Evolutionary conservation across 2,329 filamentous ascomycete species (phyloP).

Genomic region (Sclerotinia trifoliorum): DNA sequence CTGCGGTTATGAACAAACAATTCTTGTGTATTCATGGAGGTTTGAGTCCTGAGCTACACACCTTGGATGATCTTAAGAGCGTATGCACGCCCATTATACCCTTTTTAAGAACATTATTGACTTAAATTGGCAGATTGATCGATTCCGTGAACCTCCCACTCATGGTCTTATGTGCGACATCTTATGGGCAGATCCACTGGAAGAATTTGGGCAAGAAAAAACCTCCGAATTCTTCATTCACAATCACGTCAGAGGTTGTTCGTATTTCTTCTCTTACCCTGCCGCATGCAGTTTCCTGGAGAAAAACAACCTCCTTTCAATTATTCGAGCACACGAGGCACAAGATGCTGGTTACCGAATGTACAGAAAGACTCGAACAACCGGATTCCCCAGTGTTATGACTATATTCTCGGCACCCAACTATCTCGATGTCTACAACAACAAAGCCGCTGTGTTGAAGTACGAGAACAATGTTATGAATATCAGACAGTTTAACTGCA

Average conservation of each 20-base stretch:
- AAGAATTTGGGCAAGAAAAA: constrained; percentile 99
- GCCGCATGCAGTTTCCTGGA: constrained; percentile 96
- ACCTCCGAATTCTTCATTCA: constrained; percentile 96
- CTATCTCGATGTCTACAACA: constrained; percentile 99
- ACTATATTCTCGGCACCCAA: constrained; percentile 99
- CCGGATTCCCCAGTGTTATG: constrained; percentile 98
- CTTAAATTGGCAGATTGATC: constrained; percentile 69
- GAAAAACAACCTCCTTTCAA: constrained; percentile 96
- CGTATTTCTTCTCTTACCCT: constrained; percentile 98
- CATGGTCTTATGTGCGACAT: constrained; percentile 99
- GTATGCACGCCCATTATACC: constrained; percentile 49
- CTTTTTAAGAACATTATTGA: background rate
- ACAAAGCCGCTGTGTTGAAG: constrained; percentile 97
- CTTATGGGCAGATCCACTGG: constrained; percentile 95
- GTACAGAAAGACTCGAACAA: constrained; percentile 98
- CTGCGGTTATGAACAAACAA: constrained; percentile 99
- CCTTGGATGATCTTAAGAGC: constrained; percentile 86
- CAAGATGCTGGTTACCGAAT: constrained; percentile 98
- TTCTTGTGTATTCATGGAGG: constrained; percentile 98
- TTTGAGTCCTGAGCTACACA: constrained; percentile 92
- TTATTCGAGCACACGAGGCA: constrained; percentile 96
- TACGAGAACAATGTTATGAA: constrained; percentile 99
- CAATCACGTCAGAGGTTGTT: constrained; percentile 97
- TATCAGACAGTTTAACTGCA: constrained; percentile 99
- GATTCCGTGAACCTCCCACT: constrained; percentile 94